phyloP scores from a whole-genome alignment of 805 yeast genomes.

The Yarrowia sp. region DNA sequence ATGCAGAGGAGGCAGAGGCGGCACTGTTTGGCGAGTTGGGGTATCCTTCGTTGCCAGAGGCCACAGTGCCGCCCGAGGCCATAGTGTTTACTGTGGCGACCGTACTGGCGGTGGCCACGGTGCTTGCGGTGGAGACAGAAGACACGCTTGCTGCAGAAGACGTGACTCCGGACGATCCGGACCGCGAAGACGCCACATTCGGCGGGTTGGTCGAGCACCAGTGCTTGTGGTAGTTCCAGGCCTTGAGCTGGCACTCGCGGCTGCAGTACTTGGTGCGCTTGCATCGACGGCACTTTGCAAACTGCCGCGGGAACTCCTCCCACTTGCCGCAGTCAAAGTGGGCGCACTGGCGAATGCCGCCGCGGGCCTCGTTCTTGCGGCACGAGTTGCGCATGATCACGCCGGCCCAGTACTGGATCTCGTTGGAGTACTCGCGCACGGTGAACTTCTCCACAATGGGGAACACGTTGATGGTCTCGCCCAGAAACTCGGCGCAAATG shows the following conservation, averaged over 20 bases:
- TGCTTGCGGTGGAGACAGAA: conserved; percentile 18
- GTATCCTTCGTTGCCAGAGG: conserved; percentile 11
- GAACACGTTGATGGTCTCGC: conserved; percentile 60
- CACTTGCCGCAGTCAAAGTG: conserved; percentile 89
- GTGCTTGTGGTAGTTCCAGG: conserved; percentile 90
- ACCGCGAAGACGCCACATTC: conserved; percentile 17
- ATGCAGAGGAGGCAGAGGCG: conserved; percentile 20
- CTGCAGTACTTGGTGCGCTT: conserved; percentile 94
- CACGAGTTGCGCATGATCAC: conserved; percentile 97
- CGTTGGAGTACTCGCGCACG: conserved; percentile 62
- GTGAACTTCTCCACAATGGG: conserved; percentile 93
- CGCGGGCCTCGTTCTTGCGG: conserved; percentile 78
- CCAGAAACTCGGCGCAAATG: conserved; percentile 47
- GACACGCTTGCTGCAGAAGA: conserved; percentile 28
- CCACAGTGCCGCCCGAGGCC: conserved; percentile 19
- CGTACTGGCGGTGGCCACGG: conserved; percentile 22
- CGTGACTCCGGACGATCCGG: conserved; percentile 22
- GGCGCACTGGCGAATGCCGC: conserved; percentile 94
- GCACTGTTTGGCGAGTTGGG: conserved; percentile 18
- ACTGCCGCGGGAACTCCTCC: conserved; percentile 88
- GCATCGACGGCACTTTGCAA: conserved; percentile 92
- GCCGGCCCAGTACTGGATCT: conserved; percentile 93
- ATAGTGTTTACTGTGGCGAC: conserved; percentile 15
- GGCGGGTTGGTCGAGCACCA: conserved; percentile 59
- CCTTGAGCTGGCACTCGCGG: conserved; percentile 82